Evolutionary conservation across 1,139 yeast species (phyloP), one percentile per base, ranked within the genome.

Genomic region (Kluyveromyces sp.): DNA sequence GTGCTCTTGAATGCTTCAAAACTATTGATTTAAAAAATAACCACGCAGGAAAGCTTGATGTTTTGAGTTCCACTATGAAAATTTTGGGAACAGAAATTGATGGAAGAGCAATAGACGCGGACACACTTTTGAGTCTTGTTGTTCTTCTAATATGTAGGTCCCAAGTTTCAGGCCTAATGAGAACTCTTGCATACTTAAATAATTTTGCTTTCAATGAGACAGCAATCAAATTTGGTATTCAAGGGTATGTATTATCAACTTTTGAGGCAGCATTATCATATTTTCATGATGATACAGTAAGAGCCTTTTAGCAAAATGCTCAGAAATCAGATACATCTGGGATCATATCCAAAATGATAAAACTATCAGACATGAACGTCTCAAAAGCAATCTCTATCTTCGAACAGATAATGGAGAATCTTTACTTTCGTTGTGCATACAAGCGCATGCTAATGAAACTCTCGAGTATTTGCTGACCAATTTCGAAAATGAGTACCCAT

Each of bases 181-280:
- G 79, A 1, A 92, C 85, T 54, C 59, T 89, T 6, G 73, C 69
- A 45, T 87, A 86, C 59, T 72, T 88, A 43, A 78, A 79, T 50
- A 69, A 74, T 45, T 87, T 84, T 60, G 75, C 81, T 54, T 75
- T 65, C 69, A 75, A 47, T 63, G 74, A 63, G 50, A 69, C 68
- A 35, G 56, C 67, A 3, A 73, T 54, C 6, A 57, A 72, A 35
- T 61, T 71, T 7, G 89, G 88, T 0, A 65, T 73, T 27, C 55
- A 70, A 4, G 87, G 85, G 0, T 83, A 82, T 56, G 74, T 82
- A 0, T 55, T 89, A 32, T 83, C 95, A 45, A 87, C 95, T 7
- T 69, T 89, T 41, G 96, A 89, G 58, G 96, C 92, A 0, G 95
- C 88, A 0, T 58, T 88, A 5, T 78, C 69, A 50, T 94, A 84